Evolutionary conservation across 257 asterid species (phyloP), one percentile per base, ranked within the genome.

Genomic region (Leonotis leonurus): DNA sequence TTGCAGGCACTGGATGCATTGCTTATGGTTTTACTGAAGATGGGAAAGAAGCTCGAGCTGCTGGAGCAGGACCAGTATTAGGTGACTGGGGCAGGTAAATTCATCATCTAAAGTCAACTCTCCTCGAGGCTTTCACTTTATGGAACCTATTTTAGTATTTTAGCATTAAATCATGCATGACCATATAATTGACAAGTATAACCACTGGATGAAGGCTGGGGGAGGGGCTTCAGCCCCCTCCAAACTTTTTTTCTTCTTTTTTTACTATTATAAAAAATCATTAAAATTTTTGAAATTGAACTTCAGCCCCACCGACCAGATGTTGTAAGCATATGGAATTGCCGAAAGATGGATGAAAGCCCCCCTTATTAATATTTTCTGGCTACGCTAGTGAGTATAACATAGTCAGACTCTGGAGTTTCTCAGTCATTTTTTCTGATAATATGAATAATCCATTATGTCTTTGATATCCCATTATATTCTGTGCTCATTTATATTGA

Each of bases 21-120:
- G 81, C 97, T 63, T 92, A 83, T 78, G 99, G 99, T 51, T 81
- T 80, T 80, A 81, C 95, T 18, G 95, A 92, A 70, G 97, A 86
- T 65, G 99, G 97, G 59, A 82, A 78, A 66, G 91, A 86, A 75
- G 96, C 99, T 58, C 95, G 95, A 53, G 89, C 99, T 5, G 97
- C 99, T 60, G 99, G 99, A 59, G 99, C 95, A 20, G 98, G 97
- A 55, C 97, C 98, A 33, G 82, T 92, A 44, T 80, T 92, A 69
- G 98, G 98, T 70, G 98, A 92, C 73, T 88, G 97, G 98, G 98
- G 98, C 74, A 92, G 98, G 98, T 92, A 82, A 67, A 68, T 41
- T 70, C 65, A 62, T 69, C 60, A 50, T 46, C 12, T 43, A 21
- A 30, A 59, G 35, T 35, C 24, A 21, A 25, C 26, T 45, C 41